Conservation (phyloP, 2,329 filamentous ascomycete genomes). For the Iodosphaeria phyllophila region DNA sequence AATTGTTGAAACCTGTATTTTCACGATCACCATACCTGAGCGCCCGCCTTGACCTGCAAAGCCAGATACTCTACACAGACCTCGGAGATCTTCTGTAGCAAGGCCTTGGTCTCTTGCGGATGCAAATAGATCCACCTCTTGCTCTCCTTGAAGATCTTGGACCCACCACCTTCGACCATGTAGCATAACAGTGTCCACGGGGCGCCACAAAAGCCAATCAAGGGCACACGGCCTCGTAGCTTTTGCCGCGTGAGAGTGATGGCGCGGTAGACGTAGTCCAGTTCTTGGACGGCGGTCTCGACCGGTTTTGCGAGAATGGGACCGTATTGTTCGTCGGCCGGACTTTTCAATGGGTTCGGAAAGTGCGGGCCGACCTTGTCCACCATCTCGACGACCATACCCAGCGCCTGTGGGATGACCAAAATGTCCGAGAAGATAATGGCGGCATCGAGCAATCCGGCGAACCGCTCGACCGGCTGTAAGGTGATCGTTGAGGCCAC, state of each 20-base stretch:
- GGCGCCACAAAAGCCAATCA: slow-evolving; percentile 93
- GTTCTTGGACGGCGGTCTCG: slow-evolving; percentile 65
- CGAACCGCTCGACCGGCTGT: slow-evolving; percentile 84
- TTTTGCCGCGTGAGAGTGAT: slow-evolving; percentile 84
- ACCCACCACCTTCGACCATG: slow-evolving; percentile 96
- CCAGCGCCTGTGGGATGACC: slow-evolving; percentile 93
- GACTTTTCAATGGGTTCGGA: slow-evolving; percentile 61
- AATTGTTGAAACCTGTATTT: not conserved
- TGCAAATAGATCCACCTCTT: slow-evolving; percentile 97
- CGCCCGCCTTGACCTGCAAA: slow-evolving; percentile 79
- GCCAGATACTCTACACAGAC: slow-evolving; percentile 91
- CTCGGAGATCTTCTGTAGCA: slow-evolving; percentile 83
- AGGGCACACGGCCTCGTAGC: slow-evolving; percentile 68
- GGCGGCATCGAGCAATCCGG: slow-evolving; percentile 79
- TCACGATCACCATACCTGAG: slow-evolving; percentile 42
- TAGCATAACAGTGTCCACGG: slow-evolving; percentile 97
- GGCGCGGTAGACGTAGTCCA: slow-evolving; percentile 91
- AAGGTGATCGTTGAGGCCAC: slow-evolving; percentile 85
- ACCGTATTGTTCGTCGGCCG: slow-evolving; percentile 67
- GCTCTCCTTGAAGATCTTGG: slow-evolving; percentile 80
- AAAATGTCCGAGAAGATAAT: slow-evolving; percentile 99
- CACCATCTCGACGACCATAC: slow-evolving; percentile 97
- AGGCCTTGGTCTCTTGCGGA: slow-evolving; percentile 55
- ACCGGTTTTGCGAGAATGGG: slow-evolving; percentile 59
- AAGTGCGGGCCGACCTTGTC: slow-evolving; percentile 96